phyloP scores from a whole-genome alignment of 305 asterid genomes.

The Fraxinus greggii region DNA sequence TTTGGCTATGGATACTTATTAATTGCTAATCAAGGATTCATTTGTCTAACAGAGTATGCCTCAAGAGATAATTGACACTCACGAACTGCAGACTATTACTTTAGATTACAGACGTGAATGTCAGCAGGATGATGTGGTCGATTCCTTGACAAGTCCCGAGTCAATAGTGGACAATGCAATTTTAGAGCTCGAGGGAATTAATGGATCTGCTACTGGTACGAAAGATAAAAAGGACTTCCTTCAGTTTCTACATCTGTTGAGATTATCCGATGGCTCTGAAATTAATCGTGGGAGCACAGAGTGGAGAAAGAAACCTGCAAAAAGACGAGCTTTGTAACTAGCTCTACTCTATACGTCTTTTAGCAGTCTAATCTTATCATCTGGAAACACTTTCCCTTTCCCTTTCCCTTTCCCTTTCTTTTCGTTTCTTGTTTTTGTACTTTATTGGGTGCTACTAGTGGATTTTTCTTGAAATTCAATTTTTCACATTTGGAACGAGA shows the following conservation, averaged over 20 bases:
- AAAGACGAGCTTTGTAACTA: slow-evolving; percentile 38
- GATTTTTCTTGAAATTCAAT: background rate
- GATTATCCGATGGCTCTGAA: slow-evolving; percentile 69
- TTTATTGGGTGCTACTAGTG: slow-evolving; percentile 5
- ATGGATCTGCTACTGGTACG: slow-evolving; percentile 46
- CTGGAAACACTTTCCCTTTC: background rate
- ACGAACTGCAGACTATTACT: slow-evolving; percentile 81
- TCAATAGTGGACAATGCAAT: slow-evolving; percentile 26
- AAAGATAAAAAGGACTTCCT: slow-evolving; percentile 35
- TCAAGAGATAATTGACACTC: slow-evolving; percentile 69
- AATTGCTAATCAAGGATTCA: slow-evolving; percentile 18
- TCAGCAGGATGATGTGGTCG: slow-evolving; percentile 76
- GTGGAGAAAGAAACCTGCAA: slow-evolving; percentile 72
- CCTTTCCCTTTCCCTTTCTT: background rate
- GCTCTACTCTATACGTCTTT: background rate
- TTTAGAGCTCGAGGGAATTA: slow-evolving; percentile 36
- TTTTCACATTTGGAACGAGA: background rate
- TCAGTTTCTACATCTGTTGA: slow-evolving; percentile 67
- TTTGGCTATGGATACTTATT: background rate
- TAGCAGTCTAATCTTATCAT: background rate
- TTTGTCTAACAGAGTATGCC: slow-evolving; percentile 72
- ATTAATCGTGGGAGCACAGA: slow-evolving; percentile 81
- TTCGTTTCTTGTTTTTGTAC: background rate
- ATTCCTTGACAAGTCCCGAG: slow-evolving; percentile 80
- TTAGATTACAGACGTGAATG: slow-evolving; percentile 94